These are phyloP conservation scores for Diaporthe aspalathi DNA, from an alignment of 2,329 filamentous ascomycete species.

Conservation along the genomic window DNA sequence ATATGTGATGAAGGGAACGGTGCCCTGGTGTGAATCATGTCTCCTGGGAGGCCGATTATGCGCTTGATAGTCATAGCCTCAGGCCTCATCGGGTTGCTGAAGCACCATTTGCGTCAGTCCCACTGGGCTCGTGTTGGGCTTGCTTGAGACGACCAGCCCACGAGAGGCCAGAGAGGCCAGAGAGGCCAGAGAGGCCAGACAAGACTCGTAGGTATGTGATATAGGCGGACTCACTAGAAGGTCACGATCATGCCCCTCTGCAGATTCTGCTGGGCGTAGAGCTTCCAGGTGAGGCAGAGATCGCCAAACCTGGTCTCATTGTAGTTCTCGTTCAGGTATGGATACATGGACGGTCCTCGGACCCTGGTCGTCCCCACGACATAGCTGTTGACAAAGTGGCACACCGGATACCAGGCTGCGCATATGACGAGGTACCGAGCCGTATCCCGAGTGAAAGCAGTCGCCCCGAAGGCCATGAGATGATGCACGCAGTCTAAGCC, in stretches of 20 bases:
- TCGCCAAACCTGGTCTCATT: slow-evolving; percentile 66
- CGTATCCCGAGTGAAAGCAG: slow-evolving; percentile 51
- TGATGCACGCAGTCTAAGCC: neutral
- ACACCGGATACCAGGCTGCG: slow-evolving; percentile 71
- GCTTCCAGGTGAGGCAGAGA: slow-evolving; percentile 69
- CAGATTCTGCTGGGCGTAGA: slow-evolving; percentile 67
- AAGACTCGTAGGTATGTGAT: neutral
- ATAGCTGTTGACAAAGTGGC: slow-evolving; percentile 71
- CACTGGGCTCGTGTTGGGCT: neutral
- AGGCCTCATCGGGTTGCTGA: slow-evolving; percentile 77
- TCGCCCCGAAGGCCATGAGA: slow-evolving; percentile 34
- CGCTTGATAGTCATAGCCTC: slow-evolving; percentile 82
- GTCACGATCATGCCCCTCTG: slow-evolving; percentile 80
- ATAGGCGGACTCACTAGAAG: slow-evolving; percentile 63
- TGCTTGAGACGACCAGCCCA: neutral
- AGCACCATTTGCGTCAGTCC: neutral
- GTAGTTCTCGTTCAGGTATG: slow-evolving; percentile 76
- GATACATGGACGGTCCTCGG: slow-evolving; percentile 78
- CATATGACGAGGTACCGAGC: slow-evolving; percentile 62
- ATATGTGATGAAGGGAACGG: slow-evolving; percentile 68
- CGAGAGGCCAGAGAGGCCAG: neutral
- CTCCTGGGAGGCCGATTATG: slow-evolving; percentile 83
- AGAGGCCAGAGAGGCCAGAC: neutral
- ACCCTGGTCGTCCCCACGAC: slow-evolving; percentile 69
- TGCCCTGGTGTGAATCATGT: slow-evolving; percentile 74